phyloP scores from a whole-genome alignment of 495 filamentous ascomycete species.

The Aspergillus cavernicola region DNA sequence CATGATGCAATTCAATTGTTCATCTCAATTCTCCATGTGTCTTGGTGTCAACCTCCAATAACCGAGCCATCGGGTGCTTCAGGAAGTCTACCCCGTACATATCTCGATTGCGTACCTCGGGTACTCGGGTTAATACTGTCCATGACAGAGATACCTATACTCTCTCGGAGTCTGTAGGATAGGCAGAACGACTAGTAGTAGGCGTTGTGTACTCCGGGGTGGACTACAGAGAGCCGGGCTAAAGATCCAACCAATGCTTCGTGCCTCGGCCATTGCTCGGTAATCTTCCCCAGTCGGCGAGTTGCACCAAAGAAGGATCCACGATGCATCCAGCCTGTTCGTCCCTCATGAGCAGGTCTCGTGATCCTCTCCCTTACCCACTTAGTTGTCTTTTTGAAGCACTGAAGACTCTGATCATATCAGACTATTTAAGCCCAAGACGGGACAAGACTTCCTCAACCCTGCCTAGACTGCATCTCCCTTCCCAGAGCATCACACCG shows the following conservation, averaged over 20 bases:
- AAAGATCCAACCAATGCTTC: background rate
- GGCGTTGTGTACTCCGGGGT: no score
- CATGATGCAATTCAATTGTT: background rate
- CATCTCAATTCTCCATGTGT: background rate
- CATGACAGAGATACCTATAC: background rate
- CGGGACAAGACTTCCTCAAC: constrained; percentile 10
- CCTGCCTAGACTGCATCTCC: constrained; percentile 6
- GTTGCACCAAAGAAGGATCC: no score
- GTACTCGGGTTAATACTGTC: constrained; percentile 20
- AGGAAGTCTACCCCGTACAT: constrained; percentile 7
- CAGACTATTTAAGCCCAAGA: constrained; percentile 1
- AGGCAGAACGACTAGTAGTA: no score
- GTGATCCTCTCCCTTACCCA: background rate
- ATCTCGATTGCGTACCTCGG: constrained; percentile 15
- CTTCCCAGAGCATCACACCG: constrained; percentile 8
- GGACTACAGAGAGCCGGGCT: no score
- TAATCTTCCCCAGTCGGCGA: background rate
- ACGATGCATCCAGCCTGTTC: background rate
- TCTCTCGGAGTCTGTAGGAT: no score
- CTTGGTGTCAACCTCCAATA: constrained; percentile 5
- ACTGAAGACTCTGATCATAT: background rate
- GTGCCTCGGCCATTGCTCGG: background rate
- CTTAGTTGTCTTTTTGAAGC: background rate
- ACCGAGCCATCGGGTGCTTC: constrained; percentile 20
- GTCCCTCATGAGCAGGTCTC: constrained; percentile 2